phyloP scores from a whole-genome alignment of 495 filamentous ascomycete species.

The Neurospora sp. region DNA sequence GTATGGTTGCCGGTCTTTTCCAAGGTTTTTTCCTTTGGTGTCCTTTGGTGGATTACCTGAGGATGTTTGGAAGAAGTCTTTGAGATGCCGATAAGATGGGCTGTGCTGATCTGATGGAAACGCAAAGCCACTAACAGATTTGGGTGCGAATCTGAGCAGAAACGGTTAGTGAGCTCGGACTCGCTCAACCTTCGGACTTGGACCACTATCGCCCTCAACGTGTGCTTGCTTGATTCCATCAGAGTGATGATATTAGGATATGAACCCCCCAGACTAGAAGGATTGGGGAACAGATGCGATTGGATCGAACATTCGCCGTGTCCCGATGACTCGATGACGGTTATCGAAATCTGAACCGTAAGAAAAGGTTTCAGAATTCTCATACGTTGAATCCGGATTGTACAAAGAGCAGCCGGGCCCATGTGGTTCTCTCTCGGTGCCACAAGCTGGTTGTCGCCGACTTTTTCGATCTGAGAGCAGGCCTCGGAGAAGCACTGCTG shows the following conservation, averaged over 20 bases:
- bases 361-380: background rate
- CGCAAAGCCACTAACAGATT: background rate
- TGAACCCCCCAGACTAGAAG: background rate
- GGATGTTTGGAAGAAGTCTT: background rate
- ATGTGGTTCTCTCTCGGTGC: background rate
- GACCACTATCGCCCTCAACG: background rate
- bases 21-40: background rate
- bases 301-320: background rate
- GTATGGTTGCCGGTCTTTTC: background rate
- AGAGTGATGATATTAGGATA: background rate
- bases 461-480: background rate
- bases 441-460: background rate
- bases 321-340: background rate
- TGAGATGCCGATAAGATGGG: background rate
- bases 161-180: background rate
- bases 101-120: background rate
- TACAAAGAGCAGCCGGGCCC: background rate
- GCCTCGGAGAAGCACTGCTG: background rate
- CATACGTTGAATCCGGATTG: background rate
- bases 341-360: background rate
- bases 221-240: background rate
- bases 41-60: background rate
- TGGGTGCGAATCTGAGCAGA: background rate
- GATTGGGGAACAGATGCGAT: background rate
- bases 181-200: background rate